Evolutionary conservation across 2,329 filamentous ascomycete species (phyloP).

Genomic region (Cercospora janseana): DNA sequence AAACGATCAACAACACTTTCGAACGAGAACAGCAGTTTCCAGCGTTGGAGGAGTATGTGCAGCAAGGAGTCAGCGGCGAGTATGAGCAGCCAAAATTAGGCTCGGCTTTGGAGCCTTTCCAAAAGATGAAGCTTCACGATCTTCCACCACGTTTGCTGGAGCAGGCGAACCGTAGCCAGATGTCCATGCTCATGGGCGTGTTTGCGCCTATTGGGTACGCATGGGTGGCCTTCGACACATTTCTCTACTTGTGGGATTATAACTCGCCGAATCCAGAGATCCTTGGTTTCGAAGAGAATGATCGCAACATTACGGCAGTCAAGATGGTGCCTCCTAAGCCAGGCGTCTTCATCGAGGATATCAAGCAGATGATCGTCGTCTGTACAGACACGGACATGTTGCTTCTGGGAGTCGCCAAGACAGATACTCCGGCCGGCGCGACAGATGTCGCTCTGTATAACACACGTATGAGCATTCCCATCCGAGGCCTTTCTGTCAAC

Average conservation of each 20-base stretch:
- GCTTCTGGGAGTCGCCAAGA: conserved; percentile 74
- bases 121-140: conserved; percentile 79
- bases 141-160: conserved; percentile 91
- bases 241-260: conserved; percentile 96
- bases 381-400: conserved; percentile 83
- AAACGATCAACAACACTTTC: conserved; percentile 77
- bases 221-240: conserved; percentile 94
- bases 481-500: conserved; percentile 68
- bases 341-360: conserved; percentile 81
- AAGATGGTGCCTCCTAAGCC: conserved; percentile 80
- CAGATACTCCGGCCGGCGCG: conserved; percentile 64
- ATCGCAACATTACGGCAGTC: conserved; percentile 85
- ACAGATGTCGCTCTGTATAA: conserved; percentile 77
- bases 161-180: conserved; percentile 82
- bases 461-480: conserved; percentile 77
- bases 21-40: conserved; percentile 77
- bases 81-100: conserved; percentile 70
- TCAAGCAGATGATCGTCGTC: conserved; percentile 85
- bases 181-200: conserved; percentile 89
- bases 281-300: conserved; percentile 86
- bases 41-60: conserved; percentile 83
- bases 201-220: conserved; percentile 94
- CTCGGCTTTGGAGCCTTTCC: conserved; percentile 81
- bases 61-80: conserved; percentile 80
- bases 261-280: conserved; percentile 87